Evolutionary conservation across 1,139 yeast genomes (phyloP), one percentile per base, ranked within the genome.

Genomic region (Nakaseomyces uthaithaninus): DNA sequence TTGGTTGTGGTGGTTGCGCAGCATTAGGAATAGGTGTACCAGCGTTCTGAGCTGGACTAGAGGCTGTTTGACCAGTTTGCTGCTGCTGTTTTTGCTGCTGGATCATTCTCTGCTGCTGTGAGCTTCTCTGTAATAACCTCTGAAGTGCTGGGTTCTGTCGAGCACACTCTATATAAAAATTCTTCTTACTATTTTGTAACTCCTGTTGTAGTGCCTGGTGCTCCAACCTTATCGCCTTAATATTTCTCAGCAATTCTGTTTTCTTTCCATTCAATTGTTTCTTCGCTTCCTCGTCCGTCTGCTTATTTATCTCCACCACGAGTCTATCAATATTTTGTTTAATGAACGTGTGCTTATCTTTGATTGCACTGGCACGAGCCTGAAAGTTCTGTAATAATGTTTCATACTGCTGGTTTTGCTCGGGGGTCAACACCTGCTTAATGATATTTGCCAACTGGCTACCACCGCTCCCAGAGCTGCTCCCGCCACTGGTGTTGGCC

Each of bases 81-180:
- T 51, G 52, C 27, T 50, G 59, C 7, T 38, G 48, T 31, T 41
- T 50, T 24, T 40, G 45, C 31, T 48, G 53, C 12, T 49, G 52
- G 38, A 50, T 50, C 30, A 43, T 30, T 33, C 51, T 49, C 38
- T 52, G 55, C 41, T 53, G 57, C 38, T 56, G 62, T 10, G 59
- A 47, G 8, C 53, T 45, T 37, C 49, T 51, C 33, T 59, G 59
- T 27, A 60, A 41, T 12, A 57, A 49, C 38, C 51, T 47, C 38
- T 57, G 62, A 39, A 60, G 39, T 17, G 51, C 54, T 12, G 62
- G 57, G 40, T 60, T 59, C 5, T 52, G 49, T 35, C 58, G 54
- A 6, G 63, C 62, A 43, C 61, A 57, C 39, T 58, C 62, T n/a
- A 60, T 49, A 41, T 57, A 60, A 41, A 59, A 59, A 36, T 49